Conservation (phyloP, 2,329 filamentous ascomycete species). For the Aspergillus niger region DNA sequence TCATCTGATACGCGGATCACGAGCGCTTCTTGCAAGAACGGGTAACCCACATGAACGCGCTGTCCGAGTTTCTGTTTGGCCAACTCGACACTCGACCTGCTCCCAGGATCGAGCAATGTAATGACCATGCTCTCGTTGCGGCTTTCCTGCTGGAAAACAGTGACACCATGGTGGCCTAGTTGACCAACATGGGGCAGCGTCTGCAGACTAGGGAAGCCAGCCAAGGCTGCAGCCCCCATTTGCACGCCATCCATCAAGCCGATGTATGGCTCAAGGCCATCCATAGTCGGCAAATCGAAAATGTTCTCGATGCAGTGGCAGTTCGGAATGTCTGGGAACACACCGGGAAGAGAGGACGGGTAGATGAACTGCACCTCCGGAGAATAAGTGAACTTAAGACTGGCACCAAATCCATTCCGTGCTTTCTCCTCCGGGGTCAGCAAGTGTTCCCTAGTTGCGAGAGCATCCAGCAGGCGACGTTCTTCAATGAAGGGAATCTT, state of each 20-base stretch:
- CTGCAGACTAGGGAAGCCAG: conserved; percentile 89
- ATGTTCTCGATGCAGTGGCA: conserved; percentile 96
- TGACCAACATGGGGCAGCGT: conserved; percentile 80
- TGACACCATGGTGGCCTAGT: conserved; percentile 85
- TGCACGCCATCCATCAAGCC: conserved; percentile 83
- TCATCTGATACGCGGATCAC: conserved; percentile 88
- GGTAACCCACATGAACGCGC: conserved; percentile 88
- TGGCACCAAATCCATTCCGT: conserved; percentile 88
- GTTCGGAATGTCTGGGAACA: conserved; percentile 84
- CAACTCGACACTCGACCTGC: conserved; percentile 67
- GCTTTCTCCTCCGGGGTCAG: conserved; percentile 76
- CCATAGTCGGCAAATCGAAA: conserved; percentile 89
- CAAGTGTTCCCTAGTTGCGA: conserved; percentile 78
- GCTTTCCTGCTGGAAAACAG: conserved; percentile 93
- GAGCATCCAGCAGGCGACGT: conserved; percentile 76
- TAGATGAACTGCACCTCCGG: conserved; percentile 77
- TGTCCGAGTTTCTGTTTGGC: conserved; percentile 81
- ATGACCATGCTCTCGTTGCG: conserved; percentile 96
- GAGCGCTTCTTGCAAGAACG: conserved; percentile 92
- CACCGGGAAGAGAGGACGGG: conserved; percentile 80
- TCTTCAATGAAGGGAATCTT: conserved; percentile 99
- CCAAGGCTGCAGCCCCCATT: conserved; percentile 77
- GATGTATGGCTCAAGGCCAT: conserved; percentile 81
- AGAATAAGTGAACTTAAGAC: conserved; percentile 89
- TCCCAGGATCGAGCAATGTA: conserved; percentile 74